Conservation (phyloP, 352 stramenopile species). For the Nothophytophthora sp. region DNA sequence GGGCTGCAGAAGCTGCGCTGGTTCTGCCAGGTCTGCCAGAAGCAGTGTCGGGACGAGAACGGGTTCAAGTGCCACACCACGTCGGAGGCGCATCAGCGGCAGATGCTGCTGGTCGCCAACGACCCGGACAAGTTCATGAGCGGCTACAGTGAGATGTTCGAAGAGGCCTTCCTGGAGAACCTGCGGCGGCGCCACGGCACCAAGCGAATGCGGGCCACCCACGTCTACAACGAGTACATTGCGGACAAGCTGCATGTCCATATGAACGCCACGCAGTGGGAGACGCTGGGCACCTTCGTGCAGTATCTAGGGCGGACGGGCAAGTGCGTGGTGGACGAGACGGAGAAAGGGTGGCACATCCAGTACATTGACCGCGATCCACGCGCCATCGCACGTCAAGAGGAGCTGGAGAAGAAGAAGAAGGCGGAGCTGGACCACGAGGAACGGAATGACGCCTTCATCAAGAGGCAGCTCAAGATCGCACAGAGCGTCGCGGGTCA, state of each 20-base stretch:
- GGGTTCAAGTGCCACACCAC: slow-evolving; percentile 99
- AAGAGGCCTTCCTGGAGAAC: slow-evolving; percentile 95
- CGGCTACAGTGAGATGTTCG: slow-evolving; percentile 93
- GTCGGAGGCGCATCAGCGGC: slow-evolving; percentile 96
- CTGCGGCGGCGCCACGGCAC: slow-evolving; percentile 94
- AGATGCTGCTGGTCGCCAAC: slow-evolving; percentile 98
- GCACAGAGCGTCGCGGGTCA: slow-evolving; percentile 33
- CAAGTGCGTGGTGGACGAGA: slow-evolving; percentile 98
- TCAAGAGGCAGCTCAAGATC: slow-evolving; percentile 77
- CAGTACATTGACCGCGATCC: slow-evolving; percentile 96
- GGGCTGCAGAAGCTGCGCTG: slow-evolving; percentile 99
- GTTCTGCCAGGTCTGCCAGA: slow-evolving; percentile 99
- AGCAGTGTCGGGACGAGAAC: slow-evolving; percentile 99
- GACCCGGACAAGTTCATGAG: slow-evolving; percentile 96
- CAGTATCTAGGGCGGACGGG: slow-evolving; percentile 98
- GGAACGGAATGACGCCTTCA: slow-evolving; percentile 77
- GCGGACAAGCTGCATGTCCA: slow-evolving; percentile 98
- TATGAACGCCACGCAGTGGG: slow-evolving; percentile 99
- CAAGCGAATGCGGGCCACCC: slow-evolving; percentile 96
- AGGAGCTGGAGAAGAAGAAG: slow-evolving; percentile 87
- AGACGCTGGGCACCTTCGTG: slow-evolving; percentile 96
- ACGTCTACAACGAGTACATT: slow-evolving; percentile 99
- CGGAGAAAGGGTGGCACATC: slow-evolving; percentile 98
- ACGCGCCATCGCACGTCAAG: slow-evolving; percentile 85
- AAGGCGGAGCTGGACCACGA: slow-evolving; percentile 91